Evolutionary conservation across 169 alveolate species (phyloP), one percentile per base, ranked within the genome.

Genomic region (Plasmodium malariae): DNA sequence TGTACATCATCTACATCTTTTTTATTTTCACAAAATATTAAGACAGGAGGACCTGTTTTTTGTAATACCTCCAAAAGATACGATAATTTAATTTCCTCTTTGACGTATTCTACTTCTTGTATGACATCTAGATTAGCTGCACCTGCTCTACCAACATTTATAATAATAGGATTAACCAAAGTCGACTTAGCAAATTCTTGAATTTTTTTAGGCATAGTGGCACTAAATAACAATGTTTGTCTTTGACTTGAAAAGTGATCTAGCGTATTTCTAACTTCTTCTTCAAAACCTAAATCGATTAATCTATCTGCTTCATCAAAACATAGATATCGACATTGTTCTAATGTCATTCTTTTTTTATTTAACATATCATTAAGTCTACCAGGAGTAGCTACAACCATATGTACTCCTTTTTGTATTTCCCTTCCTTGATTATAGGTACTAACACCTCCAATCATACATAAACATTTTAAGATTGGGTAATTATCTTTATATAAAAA

Each of bases 301-400:
- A 98, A 91, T 63, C 97, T 92, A 93, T 99, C 99, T 3, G 99
- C 99, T 92, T 99, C 99, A 93, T 99, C 99, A 57, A 99, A 92
- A 24, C 98, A 98, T 74, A 98, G 94, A 80, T 93, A 97, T 76
- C 94, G 93, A 89, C 98, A 97, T 68, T 96, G 96, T 70, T 94
- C 94, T 87, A 98, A 91, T 12, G 96, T 89, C 88, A 98, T 94
- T 54, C 96, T 95, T 71, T 95, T 94, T 90, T 93, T 94, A 88
- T 93, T 95, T 73, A 99, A 94, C 95, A 98, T 94, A 76, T 98
- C 99, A 30, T 97, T 98, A 45, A 98, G 88, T 67, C 99, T 87
- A 3, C 99, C 99, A 0, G 99, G 99, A 5, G 99, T 98, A 26
- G 99, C 99, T 24, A 98, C 98, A n/a, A 98, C 94, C 91, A 97